Base-by-base conservation (phyloP, 2,329 filamentous ascomycete genomes). In the Aspergillus persii region DNA sequence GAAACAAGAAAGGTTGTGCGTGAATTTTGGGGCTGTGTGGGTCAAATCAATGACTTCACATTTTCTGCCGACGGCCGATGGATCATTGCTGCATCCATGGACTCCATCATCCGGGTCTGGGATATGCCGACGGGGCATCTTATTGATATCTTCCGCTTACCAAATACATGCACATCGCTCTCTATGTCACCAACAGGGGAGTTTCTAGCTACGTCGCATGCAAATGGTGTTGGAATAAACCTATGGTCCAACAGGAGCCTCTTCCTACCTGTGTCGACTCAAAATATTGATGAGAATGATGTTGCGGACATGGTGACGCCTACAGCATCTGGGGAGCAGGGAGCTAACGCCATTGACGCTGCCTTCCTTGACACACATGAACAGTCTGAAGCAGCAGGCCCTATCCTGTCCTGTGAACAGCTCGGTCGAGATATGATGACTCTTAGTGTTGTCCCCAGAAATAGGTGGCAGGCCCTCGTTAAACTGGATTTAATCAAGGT, bases 191-290 rank as follows among this genome's bases (percentile, higher is more conserved):
- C 83, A 1, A 96, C 92, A 0, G 95, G 94, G 12, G 95, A 99
- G 70, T 98, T 92, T 68, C 84, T 99, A n/a, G 95, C 95, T 3
- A 95, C 93, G 3, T 89, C 92, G 0, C 88, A 92, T 55, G 86
- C 92, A 56, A 90, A 89, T 58, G 87, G 89, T 63, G 84, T 96
- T 1, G 95, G 95, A 11, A 89, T 99, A n/a, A 89, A 91, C 66
- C 86, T 99, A 51, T 99, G 95, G 94, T 97, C 91, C 26, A 99
- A 99, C 77, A 91, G 91, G 70, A 89, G 90, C 0, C 81, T 98
- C 1, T 99, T 96, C 80, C 90, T 88, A 57, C 92, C 96, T 67
- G 87, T 96, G 0, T 89, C 93, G 0, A 96, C 92, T 1, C 84
- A 89, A 23, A 91, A 95, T 67, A 90, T 99, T 59, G 88, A 89